A percentile compares a stretch with the other conserved stretches of the same genome.
These are phyloP conservation scores for Fonsecaea multimorphosa DNA, from an alignment of 2,329 filamentous ascomycete species.

Conservation along the genomic window DNA sequence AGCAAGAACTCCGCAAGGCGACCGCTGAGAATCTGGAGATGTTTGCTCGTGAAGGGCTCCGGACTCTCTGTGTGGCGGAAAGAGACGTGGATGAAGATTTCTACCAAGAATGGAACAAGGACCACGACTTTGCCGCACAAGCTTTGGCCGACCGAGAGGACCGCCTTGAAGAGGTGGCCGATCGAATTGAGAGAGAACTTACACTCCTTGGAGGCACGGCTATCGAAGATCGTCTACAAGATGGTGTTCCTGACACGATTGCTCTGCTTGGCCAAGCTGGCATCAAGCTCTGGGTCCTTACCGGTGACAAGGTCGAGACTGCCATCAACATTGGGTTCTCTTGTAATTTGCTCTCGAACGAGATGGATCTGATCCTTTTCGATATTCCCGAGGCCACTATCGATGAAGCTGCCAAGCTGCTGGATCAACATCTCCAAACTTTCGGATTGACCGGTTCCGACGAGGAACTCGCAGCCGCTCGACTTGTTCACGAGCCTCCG, in stretches of 20 bases:
- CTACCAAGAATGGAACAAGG: conserved; percentile 81
- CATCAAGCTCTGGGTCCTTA: conserved; percentile 98
- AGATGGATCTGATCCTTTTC: conserved; percentile 94
- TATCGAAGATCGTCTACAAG: conserved; percentile 95
- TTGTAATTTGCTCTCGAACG: conserved; percentile 94
- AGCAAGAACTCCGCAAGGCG: conserved; percentile 77
- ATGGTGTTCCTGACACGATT: conserved; percentile 96
- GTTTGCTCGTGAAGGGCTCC: conserved; percentile 92
- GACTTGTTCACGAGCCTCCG: conserved; percentile 83
- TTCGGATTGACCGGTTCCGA: conserved; percentile 86
- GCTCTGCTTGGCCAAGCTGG: conserved; percentile 87
- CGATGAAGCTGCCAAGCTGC: conserved; percentile 68
- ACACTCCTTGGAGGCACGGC: conserved; percentile 90
- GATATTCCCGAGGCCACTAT: conserved; percentile 78
- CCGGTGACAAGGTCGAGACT: conserved; percentile 97
- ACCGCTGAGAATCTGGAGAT: conserved; percentile 96
- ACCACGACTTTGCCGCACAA: conserved; percentile 85
- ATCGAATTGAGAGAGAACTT: conserved; percentile 88
- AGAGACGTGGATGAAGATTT: conserved; percentile 79
- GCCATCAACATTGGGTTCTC: conserved; percentile 99
- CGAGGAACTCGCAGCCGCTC: conserved; percentile 79
- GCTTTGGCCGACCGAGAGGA: conserved; percentile 87
- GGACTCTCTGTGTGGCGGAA: conserved; percentile 92
- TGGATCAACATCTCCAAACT: conserved; percentile 72
- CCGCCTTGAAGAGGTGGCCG: conserved; percentile 87